These are phyloP conservation scores for Ophiostoma piceae DNA, from an alignment of 2,329 filamentous ascomycete species.

Conservation along the genomic window DNA sequence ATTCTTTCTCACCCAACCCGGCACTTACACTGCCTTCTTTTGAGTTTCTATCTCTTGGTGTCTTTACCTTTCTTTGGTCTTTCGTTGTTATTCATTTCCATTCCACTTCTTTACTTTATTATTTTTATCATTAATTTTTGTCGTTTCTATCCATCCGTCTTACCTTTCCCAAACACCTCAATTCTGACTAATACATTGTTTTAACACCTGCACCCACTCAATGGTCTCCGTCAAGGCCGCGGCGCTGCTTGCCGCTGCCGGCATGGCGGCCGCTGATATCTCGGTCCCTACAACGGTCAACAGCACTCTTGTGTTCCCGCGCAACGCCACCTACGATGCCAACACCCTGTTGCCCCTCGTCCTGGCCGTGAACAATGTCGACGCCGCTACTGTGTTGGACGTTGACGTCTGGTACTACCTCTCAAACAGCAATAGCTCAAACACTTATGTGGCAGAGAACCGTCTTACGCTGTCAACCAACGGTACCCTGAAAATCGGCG, in stretches of 20 bases:
- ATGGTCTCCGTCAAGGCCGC: neutral
- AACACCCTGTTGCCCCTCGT: neutral
- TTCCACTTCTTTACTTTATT: neutral
- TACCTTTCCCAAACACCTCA: neutral
- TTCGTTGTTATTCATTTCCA: neutral
- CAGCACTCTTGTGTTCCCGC: neutral
- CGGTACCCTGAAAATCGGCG: neutral
- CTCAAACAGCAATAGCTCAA: neutral
- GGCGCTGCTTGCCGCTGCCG: conserved; percentile 4
- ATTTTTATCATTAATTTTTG: neutral
- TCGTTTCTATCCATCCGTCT: neutral
- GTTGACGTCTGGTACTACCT: neutral
- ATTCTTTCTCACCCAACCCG: neutral
- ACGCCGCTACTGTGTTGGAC: neutral
- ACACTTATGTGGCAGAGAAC: neutral
- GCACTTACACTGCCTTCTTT: neutral
- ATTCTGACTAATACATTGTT: neutral
- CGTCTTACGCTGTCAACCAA: neutral
- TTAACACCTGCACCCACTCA: neutral
- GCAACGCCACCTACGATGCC: neutral
- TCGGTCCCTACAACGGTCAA: neutral
- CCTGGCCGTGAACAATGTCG: neutral
- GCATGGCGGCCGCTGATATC: neutral
- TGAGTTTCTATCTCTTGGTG: neutral
- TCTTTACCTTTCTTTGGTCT: neutral